Evolutionary conservation across 2,329 filamentous ascomycete species (phyloP), one percentile per base, ranked within the genome.

Genomic region (Chaetomium globosum): DNA sequence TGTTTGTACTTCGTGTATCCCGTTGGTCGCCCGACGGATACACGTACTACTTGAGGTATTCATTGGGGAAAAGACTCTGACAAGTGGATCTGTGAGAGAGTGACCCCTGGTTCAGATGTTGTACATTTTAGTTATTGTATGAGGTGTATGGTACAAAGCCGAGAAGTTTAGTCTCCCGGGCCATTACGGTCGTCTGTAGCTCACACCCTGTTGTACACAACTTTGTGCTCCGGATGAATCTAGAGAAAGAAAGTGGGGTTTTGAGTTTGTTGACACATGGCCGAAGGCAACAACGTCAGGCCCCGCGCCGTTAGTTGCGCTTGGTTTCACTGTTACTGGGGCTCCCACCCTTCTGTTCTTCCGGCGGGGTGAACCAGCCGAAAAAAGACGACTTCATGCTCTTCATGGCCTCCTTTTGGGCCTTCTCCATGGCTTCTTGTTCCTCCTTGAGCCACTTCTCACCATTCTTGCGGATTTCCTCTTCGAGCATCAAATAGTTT

Each of bases 371-470:
- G 71, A 86, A 85, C 81, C 81, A 85, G 61, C 86, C 82, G 46
- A 84, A 82, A 73, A 95, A 88, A 31, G 89, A 89, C 65, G 85
- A 86, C 85, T 94, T 95, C 92, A 97, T 96, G 74, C 86, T 92
- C 79, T 90, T 91, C 89, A 96, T 93, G 73, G 90, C 89, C 79
- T 96, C 93, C 74, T 96, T 91, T 77, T 93, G 91, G 68, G 88
- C 84, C 82, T 92, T 93, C 82, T 97, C 94, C 81, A 93, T 89
- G 75, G 91, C 86, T 57, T 89, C 89, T 52, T 91, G 90, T 83
- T 97, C 93, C 78, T 98, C 94, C 82, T 93, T 93, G 71, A 99
- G 83, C 92, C 93, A 97, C 80, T 94, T 92, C 77, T 94, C 92
- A 60, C 93, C 95, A 75, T 98, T 95, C 77, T 96, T 90, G 55